Percentiles rank a stretch among this genome's conserved stretches.
These are phyloP conservation scores for Alternaria postmessia DNA, from an alignment of 2,329 filamentous ascomycete species.

Conservation along the genomic window DNA sequence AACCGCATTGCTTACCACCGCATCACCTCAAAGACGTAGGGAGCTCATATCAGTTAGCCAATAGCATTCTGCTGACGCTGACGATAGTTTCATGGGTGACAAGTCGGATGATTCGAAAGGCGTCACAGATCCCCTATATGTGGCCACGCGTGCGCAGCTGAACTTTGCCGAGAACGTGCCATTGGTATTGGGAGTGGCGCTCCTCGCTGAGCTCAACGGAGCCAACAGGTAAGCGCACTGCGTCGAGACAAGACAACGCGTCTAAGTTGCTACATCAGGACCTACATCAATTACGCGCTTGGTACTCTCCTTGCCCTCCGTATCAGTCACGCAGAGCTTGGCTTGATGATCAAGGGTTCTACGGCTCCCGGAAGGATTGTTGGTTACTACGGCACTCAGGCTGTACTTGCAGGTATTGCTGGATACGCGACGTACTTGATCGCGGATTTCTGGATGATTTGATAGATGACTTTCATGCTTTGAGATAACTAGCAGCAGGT, in stretches of 20 bases:
- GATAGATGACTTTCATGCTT: background rate
- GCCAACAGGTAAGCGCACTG: conserved; percentile 40
- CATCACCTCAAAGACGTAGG: conserved; percentile 41
- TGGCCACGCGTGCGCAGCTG: conserved; percentile 48
- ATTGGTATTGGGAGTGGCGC: conserved; percentile 48
- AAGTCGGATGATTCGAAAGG: conserved; percentile 22
- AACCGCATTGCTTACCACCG: conserved; percentile 51
- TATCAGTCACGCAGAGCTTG: conserved; percentile 52
- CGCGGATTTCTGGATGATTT: conserved; percentile 42
- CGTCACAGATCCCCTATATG: conserved; percentile 42
- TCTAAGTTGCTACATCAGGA: conserved; percentile 22
- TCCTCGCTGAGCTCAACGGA: conserved; percentile 57
- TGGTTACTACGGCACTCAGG: conserved; percentile 45
- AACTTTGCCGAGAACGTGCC: conserved; percentile 58
- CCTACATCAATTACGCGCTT: conserved; percentile 50
- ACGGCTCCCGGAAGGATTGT: conserved; percentile 33
- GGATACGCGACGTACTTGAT: conserved; percentile 45
- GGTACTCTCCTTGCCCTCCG: conserved; percentile 51
- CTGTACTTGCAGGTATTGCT: conserved; percentile 34
- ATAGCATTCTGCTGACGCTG: conserved; percentile 13
- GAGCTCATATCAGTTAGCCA: background rate
- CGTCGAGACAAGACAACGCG: background rate
- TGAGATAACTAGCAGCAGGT: background rate
- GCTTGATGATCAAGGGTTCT: conserved; percentile 40
- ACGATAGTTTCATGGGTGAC: conserved; percentile 38